Evolutionary conservation across 768 basidiomycete genomes (phyloP), one percentile per base, ranked within the genome.

Genomic region (Boletus vinaceobasis): DNA sequence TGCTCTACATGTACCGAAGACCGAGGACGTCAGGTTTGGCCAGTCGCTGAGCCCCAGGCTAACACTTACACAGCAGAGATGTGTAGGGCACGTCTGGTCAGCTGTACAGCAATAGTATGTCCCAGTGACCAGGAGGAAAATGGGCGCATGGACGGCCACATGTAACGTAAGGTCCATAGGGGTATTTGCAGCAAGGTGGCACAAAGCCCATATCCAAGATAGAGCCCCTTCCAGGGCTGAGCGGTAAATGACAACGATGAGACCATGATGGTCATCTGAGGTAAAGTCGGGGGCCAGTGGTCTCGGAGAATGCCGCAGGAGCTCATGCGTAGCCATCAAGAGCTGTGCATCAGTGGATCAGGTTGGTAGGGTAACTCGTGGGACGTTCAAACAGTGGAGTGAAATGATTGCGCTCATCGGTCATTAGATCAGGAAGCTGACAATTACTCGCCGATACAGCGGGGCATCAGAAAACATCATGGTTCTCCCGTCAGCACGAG

Each of bases 171-270:
- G 19, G 70, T 57, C 81, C 83, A 83, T 43, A 76, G 58, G 3
- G 83, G 82, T 44, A 81, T 43, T 29, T 76, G 75, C 33, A 84
- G 35, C 38, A 80, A 70, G 35, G 75, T 49, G 6, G 74, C 60
- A 15, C 77, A 32, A 19, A 78, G 43, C 45, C 76, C 73, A 60
- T 79, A 80, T 7, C 69, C 62, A 27, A 82, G 60, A 65, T 79
- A 83, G 33, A 82, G 51, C 9, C 66, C 70, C 60, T 80, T 83
- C 66, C 79, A 62, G 9, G 83, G 81, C 58, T 83, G 83, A 9
- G 51, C 38, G 29, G 49, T 40, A 50, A 31, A 61, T 42, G 43
- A 51, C 31, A 45, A 32, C 37, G 43, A 39, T 17, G 17, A 50
- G 8, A 43, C 13, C 60, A 67, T 65, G 32, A 23, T 55, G 27